Conservation (phyloP, 768 basidiomycete species). For the Suillus subalutaceus region DNA sequence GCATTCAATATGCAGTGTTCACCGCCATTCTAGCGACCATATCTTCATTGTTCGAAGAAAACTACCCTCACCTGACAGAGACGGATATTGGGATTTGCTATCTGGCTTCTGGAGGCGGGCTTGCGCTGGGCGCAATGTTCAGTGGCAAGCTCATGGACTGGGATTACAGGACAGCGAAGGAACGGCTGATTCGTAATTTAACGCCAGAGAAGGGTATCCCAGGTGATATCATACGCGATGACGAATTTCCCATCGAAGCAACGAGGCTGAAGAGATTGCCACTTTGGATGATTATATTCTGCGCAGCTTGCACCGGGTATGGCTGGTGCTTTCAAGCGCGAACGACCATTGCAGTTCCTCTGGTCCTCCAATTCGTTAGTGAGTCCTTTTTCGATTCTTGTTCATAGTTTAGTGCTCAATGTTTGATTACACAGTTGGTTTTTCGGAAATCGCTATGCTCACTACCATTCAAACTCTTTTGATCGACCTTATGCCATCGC, state of each 20-base stretch:
- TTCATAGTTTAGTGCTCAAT: neutral
- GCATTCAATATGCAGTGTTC: slow-evolving; percentile 53
- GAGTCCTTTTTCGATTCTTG: slow-evolving; percentile 17
- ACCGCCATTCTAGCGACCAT: slow-evolving; percentile 42
- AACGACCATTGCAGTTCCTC: slow-evolving; percentile 50
- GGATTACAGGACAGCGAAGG: slow-evolving; percentile 51
- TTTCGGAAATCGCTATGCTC: slow-evolving; percentile 46
- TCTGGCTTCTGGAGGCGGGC: slow-evolving; percentile 70
- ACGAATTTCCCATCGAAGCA: slow-evolving; percentile 57
- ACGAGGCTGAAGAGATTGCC: slow-evolving; percentile 55
- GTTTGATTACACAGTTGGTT: slow-evolving; percentile 46
- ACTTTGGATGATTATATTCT: slow-evolving; percentile 38
- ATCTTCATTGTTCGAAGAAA: slow-evolving; percentile 49
- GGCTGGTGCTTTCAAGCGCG: slow-evolving; percentile 55
- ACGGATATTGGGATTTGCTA: slow-evolving; percentile 70
- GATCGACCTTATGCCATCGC: slow-evolving; percentile 59
- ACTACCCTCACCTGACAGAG: slow-evolving; percentile 48
- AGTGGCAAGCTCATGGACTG: slow-evolving; percentile 64
- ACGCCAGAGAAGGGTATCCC: slow-evolving; percentile 21
- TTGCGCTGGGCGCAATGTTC: slow-evolving; percentile 54
- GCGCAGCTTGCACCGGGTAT: slow-evolving; percentile 46
- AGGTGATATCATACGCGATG: slow-evolving; percentile 27
- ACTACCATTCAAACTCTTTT: slow-evolving; percentile 59
- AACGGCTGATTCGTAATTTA: slow-evolving; percentile 5
- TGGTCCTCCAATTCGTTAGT: slow-evolving; percentile 47